Evolutionary conservation across 192 early-diverging fungal genomes (phyloP).

Genomic region (Phycomyces blakesleeanus): DNA sequence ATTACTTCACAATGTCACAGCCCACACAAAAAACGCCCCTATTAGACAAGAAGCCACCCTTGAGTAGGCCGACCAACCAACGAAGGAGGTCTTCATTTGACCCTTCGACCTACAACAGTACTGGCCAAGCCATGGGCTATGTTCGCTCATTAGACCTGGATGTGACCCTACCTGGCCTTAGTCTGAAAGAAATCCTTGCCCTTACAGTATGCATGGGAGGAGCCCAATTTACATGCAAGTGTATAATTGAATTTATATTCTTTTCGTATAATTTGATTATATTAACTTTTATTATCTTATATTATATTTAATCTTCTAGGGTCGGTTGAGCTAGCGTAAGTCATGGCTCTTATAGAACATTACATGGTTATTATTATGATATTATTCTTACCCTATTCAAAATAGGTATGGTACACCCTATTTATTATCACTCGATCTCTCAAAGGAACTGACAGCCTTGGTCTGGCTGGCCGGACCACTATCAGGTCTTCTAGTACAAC

Average conservation of each 20-base stretch:
- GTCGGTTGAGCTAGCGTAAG: constrained; percentile 65
- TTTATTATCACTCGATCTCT: constrained; percentile 59
- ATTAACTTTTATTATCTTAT: background rate
- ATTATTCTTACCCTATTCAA: background rate
- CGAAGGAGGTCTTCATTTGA: constrained; percentile 34
- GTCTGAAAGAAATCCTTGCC: constrained; percentile 31
- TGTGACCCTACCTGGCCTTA: constrained; percentile 12
- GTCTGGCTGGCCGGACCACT: constrained; percentile 84
- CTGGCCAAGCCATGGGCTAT: constrained; percentile 11
- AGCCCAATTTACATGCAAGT: constrained; percentile 70
- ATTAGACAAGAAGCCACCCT: constrained; percentile 23
- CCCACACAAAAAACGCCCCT: constrained; percentile 11
- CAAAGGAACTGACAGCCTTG: constrained; percentile 58
- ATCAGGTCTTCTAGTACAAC: constrained; percentile 37
- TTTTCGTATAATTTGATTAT: background rate
- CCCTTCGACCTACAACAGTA: constrained; percentile 31
- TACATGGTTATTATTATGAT: too few species aligned
- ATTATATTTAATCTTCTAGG: constrained; percentile 45
- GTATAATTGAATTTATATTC: background rate
- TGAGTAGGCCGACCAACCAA: constrained; percentile 19
- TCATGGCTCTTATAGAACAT: background rate
- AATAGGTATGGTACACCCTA: constrained; percentile 72
- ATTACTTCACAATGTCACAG: background rate
- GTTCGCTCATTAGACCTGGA: constrained; percentile 10
- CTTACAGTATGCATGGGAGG: constrained; percentile 62